Conservation (phyloP, 306 rosid genomes). For the Elaeagnus macrophylla region DNA sequence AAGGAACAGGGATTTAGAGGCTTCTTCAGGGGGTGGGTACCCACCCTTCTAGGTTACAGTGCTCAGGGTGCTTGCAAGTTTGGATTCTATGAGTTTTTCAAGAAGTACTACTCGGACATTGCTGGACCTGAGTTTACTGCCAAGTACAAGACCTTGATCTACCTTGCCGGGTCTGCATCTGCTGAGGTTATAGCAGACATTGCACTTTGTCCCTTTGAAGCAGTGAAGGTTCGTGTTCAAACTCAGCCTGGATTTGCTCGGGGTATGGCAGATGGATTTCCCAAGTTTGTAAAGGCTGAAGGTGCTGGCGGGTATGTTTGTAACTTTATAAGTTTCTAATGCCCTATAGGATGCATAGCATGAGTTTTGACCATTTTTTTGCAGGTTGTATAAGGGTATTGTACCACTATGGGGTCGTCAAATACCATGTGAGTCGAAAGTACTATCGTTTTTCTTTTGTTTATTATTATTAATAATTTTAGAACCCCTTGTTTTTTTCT, state of each 20-base stretch:
- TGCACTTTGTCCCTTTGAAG: slow-evolving; percentile 96
- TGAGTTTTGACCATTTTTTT: too few species aligned
- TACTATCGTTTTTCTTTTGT: background rate
- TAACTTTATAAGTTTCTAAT: background rate
- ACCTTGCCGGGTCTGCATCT: slow-evolving; percentile 98
- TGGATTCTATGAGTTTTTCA: slow-evolving; percentile 91
- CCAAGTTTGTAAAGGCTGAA: slow-evolving; percentile 81
- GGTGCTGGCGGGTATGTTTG: slow-evolving; percentile 72
- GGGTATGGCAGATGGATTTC: slow-evolving; percentile 83
- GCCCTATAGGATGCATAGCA: too few species aligned
- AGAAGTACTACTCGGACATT: slow-evolving; percentile 89
- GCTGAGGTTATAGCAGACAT: slow-evolving; percentile 93
- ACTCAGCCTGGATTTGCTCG: slow-evolving; percentile 96
- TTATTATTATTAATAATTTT: background rate
- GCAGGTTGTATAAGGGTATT: slow-evolving; percentile 92
- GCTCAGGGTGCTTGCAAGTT: slow-evolving; percentile 99
- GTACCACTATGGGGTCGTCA: slow-evolving; percentile 99
- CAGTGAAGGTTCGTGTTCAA: slow-evolving; percentile 94
- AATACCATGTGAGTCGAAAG: slow-evolving; percentile 73
- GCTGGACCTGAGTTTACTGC: slow-evolving; percentile 92
- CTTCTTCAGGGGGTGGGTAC: slow-evolving; percentile 96
- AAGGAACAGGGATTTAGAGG: slow-evolving; percentile 93
- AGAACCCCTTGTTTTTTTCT: background rate
- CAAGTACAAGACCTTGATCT: slow-evolving; percentile 94
- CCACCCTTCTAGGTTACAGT: slow-evolving; percentile 93